A percentile compares a stretch with the other conserved stretches of the same genome.
These are phyloP conservation scores for Candida gigantensis DNA, from an alignment of 1,139 yeast genomes.

Conservation along the genomic window DNA sequence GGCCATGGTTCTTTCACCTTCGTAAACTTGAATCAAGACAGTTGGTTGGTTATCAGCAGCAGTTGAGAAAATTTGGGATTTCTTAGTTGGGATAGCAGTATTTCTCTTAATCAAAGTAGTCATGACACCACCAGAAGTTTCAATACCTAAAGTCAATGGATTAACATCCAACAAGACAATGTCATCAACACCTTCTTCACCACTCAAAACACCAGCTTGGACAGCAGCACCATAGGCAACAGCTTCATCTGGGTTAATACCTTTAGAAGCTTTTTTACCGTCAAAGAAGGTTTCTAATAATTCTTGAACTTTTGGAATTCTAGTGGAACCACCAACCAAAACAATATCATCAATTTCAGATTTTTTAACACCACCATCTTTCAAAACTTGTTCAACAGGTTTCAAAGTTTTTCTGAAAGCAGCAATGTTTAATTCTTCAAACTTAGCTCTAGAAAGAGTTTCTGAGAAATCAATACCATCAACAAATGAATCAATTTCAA, in stretches of 20 bases:
- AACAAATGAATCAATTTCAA: conserved; percentile 91
- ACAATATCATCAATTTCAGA: conserved; percentile 88
- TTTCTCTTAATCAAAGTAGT: conserved; percentile 50
- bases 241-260: conserved; percentile 88
- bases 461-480: conserved; percentile 96
- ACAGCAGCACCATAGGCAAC: conserved; percentile 59
- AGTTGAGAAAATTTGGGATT: conserved; percentile 49
- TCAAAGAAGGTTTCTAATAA: conserved; percentile 83
- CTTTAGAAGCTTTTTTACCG: conserved; percentile 93
- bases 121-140: conserved; percentile 53
- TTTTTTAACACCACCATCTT: conserved; percentile 84
- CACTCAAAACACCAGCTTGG: conserved; percentile 93
- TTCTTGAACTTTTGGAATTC: conserved; percentile 97
- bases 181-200: conserved; percentile 57
- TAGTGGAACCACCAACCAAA: conserved; percentile 95
- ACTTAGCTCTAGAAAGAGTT: conserved; percentile 90
- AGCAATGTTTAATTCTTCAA: conserved; percentile 88
- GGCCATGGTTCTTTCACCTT: conserved; percentile 51
- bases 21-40: conserved; percentile 48
- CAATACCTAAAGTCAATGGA: conserved; percentile 52
- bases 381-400: conserved; percentile 91
- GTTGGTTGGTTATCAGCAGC: conserved; percentile 53
- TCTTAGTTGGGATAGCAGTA: conserved; percentile 51
- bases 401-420: conserved; percentile 85
- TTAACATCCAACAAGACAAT: conserved; percentile 51